phyloP scores from a whole-genome alignment of 768 basidiomycete species.

The Tulasnella calospora region DNA sequence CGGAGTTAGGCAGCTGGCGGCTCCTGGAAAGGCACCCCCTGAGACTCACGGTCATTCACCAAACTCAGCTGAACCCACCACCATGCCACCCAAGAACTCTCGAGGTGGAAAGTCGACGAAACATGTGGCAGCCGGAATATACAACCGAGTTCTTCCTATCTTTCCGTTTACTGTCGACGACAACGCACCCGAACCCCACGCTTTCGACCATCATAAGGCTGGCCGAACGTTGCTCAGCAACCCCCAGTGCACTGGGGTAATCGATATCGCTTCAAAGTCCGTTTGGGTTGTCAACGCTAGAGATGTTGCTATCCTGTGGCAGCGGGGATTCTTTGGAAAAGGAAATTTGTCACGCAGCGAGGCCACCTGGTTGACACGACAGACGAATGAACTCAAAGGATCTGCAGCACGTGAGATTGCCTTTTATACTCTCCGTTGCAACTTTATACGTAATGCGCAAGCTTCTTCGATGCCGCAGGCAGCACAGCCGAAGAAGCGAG shows the following conservation, averaged over 20 bases:
- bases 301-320: conserved; percentile 73
- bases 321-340: conserved; percentile 94
- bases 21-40: neutral
- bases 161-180: neutral
- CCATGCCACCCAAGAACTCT: conserved; percentile 11
- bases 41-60: conserved; percentile 7
- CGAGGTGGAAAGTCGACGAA: conserved; percentile 12
- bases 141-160: conserved; percentile 5
- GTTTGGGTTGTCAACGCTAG: conserved; percentile 72
- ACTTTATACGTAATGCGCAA: neutral
- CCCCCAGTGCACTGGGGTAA: conserved; percentile 69
- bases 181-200: neutral
- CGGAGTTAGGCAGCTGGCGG: neutral
- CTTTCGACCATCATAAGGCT: conserved; percentile 2
- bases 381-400: conserved; percentile 58
- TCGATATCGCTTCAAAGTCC: conserved; percentile 74
- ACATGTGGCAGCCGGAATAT: neutral
- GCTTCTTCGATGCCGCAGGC: conserved; percentile 35
- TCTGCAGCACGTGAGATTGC: conserved; percentile 51
- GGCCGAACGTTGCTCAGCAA: conserved; percentile 35
- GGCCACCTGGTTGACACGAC: conserved; percentile 83
- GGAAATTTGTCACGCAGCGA: conserved; percentile 92
- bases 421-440: conserved; percentile 28
- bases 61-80: conserved; percentile 5
- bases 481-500: conserved; percentile 89